These are phyloP conservation scores for Caloboletus firmus DNA, from an alignment of 1,284 basidiomycete genomes.

Conservation along the genomic window DNA sequence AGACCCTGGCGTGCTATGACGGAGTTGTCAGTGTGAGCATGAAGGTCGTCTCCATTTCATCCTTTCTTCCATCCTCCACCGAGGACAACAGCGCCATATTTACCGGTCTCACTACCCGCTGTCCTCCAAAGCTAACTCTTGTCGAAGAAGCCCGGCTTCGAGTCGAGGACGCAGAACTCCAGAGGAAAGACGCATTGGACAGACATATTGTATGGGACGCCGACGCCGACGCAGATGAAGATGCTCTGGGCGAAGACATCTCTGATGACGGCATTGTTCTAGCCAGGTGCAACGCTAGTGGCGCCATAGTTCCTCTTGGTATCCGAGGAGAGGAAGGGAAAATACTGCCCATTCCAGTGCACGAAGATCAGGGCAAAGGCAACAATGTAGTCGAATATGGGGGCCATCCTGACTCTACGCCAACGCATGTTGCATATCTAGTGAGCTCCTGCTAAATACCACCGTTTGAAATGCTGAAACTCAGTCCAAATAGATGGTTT, in stretches of 20 bases:
- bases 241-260: constrained; percentile 52
- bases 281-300: constrained; percentile 21
- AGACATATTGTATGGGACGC: constrained; percentile 51
- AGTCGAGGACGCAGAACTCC: constrained; percentile 54
- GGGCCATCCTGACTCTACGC: constrained; percentile 53
- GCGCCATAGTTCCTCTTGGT: constrained; percentile 44
- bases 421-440: constrained; percentile 56
- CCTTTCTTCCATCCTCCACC: constrained; percentile 63
- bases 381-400: constrained; percentile 47
- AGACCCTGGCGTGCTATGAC: constrained; percentile 6
- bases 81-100: constrained; percentile 61
- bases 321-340: constrained; percentile 46
- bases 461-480: neutral
- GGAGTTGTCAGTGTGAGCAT: constrained; percentile 56
- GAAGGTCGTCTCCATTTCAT: constrained; percentile 67
- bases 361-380: constrained; percentile 12
- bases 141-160: constrained; percentile 54
- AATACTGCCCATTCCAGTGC: constrained; percentile 41
- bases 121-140: constrained; percentile 47
- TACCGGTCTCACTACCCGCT: constrained; percentile 46
- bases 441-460: constrained; percentile 37
- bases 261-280: constrained; percentile 45
- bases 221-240: constrained; percentile 50
- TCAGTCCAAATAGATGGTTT: constrained; percentile 18
- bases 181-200: constrained; percentile 46